Base-by-base conservation (phyloP, 768 basidiomycete species). In the Lactarius hatsudake region DNA sequence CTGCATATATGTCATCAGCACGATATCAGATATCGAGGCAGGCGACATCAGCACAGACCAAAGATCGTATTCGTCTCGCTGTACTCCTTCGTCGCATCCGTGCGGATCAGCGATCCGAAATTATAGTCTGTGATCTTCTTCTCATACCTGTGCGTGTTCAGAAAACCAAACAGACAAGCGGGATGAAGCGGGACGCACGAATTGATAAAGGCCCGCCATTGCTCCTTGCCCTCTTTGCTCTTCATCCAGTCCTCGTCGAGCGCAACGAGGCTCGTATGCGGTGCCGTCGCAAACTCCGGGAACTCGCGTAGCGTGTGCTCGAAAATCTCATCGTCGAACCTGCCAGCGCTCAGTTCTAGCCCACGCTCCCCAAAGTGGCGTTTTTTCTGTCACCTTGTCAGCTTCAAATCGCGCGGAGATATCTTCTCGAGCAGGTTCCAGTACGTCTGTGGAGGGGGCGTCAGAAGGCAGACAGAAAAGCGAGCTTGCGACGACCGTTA, bases 221-320 rank as follows among this genome's bases (percentile, higher is more conserved):
- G 81, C 75, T 89, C 87, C 82, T 99, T 99, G 60, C 92, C 94
- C 10, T 86, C 84, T 1, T 82, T 77, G 68, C 87, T 91, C 83
- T 99, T 99, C 87, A 98, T 88, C 84, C 87, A 87, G 1, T 95
- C 90, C 77, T 99, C 97, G 75, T 96, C 89, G 6, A 98, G 79
- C 72, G 84, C 78, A 57, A 74, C 71, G 20, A 90, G 77, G 42
- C 80, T 79, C 40, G 77, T 78, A 56, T 79, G 75, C 7, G 76
- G 74, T 59, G 75, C 71, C 64, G 75, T 72, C 28, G 75, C 74
- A 64, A 83, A 83, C 76, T 98, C 94, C 23, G 97, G 96, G 80
- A 99, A 99, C 30, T 81, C 80, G 68, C 80, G 75, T 76, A 88
- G 81, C 65, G 90, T 83, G 74, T 95, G 86, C 38, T 88, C 84